A percentile compares a stretch with the other conserved stretches of the same genome.
phyloP scores from a whole-genome alignment of 805 yeast species.

The Yarrowia bubula region DNA sequence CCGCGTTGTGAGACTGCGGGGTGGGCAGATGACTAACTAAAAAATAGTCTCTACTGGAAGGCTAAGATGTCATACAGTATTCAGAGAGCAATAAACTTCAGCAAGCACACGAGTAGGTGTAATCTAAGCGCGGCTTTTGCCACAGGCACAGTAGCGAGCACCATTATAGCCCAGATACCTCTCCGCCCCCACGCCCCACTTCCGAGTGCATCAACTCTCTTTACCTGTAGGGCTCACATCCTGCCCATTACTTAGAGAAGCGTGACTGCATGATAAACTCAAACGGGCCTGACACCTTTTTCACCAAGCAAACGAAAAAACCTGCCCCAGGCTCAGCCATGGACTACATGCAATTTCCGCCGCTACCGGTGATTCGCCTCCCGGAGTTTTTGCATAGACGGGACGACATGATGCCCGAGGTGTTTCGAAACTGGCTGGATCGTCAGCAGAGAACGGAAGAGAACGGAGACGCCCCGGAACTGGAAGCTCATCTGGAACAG shows the following conservation, averaged over 20 bases:
- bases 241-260: neutral
- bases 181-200: neutral
- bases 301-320: neutral
- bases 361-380: slow-evolving; percentile 23
- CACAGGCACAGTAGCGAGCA: no score
- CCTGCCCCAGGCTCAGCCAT: neutral
- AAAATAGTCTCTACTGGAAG: no score
- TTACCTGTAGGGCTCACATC: neutral
- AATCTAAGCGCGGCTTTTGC: no score
- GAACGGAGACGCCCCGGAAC: neutral
- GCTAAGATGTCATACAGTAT: no score
- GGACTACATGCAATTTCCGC: slow-evolving; percentile 25
- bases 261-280: slow-evolving; percentile 23
- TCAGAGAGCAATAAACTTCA: no score
- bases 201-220: no score
- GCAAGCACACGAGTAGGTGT: no score
- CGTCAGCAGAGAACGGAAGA: neutral
- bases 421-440: slow-evolving; percentile 23
- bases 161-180: neutral
- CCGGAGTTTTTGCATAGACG: slow-evolving; percentile 23
- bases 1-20: no score
- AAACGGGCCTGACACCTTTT: neutral
- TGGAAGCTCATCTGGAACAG: slow-evolving; percentile 17
- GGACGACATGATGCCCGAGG: slow-evolving; percentile 26
- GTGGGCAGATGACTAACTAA: no score